Evolutionary conservation across 306 rosid species (phyloP).

Genomic region (Astragalus glycyphyllos): DNA sequence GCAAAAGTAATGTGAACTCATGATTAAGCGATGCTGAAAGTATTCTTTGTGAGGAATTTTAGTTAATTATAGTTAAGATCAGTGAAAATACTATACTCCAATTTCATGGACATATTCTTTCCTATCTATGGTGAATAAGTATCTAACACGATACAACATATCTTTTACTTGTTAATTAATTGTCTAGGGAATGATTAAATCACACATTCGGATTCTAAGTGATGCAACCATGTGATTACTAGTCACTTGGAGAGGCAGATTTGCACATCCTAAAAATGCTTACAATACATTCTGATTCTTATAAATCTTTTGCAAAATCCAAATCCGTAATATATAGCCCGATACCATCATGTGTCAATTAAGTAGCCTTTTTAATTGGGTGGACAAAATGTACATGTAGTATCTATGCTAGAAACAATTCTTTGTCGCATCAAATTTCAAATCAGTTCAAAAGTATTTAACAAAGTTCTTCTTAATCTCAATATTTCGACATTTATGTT

Average conservation of each 20-base stretch:
- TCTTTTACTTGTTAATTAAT: constrained; percentile 2
- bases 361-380: constrained; percentile 22
- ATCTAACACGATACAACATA: constrained; percentile 33
- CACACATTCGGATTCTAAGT: constrained; percentile 40
- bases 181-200: constrained; percentile 28
- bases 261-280: constrained; percentile 35
- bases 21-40: not conserved
- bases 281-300: constrained; percentile 41
- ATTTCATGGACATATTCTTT: constrained; percentile 28
- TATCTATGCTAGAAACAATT: constrained; percentile 7
- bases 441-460: not conserved
- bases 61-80: not conserved
- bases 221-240: constrained; percentile 24
- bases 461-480: not conserved
- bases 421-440: not conserved
- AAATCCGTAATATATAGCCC: constrained; percentile 3
- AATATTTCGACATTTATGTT: not conserved
- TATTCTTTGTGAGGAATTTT: not conserved
- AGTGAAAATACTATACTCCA: constrained; percentile 13
- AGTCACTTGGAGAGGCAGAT: constrained; percentile 16
- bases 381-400: not conserved
- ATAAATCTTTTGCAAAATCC: not conserved
- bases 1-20: not conserved
- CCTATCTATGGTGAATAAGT: constrained; percentile 31
- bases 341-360: constrained; percentile 24